A percentile compares a stretch with the other conserved stretches of the same genome.
Conservation (phyloP, 148 eudicot genomes). For the Rhododendron henanense region DNA sequence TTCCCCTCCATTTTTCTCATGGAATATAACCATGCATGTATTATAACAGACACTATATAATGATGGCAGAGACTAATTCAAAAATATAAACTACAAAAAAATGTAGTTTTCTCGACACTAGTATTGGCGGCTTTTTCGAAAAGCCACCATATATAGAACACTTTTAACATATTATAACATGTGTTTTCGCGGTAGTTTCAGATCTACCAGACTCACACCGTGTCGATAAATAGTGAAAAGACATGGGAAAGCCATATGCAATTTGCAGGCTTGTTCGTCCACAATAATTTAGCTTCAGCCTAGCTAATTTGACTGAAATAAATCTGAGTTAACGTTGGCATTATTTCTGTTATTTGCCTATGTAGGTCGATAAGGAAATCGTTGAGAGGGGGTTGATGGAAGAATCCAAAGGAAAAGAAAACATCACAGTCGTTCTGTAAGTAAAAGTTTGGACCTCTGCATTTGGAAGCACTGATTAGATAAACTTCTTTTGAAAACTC, state of each 20-base stretch:
- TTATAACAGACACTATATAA: not conserved
- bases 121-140: not conserved
- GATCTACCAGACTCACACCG: not conserved
- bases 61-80: not conserved
- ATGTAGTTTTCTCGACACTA: not conserved
- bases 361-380: not conserved
- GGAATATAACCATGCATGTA: not conserved
- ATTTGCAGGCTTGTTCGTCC: not conserved
- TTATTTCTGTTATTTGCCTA: not conserved
- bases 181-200: not conserved
- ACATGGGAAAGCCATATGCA: not conserved
- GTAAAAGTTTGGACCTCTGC: not conserved
- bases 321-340: not conserved
- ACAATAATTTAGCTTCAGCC: not conserved
- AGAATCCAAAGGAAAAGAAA: not conserved
- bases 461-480: not conserved
- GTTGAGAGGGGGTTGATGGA: not conserved
- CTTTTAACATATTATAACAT: not conserved
- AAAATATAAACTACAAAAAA: too few relatives aligned
- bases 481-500: not conserved
- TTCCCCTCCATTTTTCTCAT: not conserved
- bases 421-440: not conserved
- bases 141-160: not conserved
- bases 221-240: not conserved
- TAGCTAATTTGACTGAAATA: not conserved